Evolutionary conservation across 257 asterid genomes (phyloP).

Genomic region (Perilla frutescens): DNA sequence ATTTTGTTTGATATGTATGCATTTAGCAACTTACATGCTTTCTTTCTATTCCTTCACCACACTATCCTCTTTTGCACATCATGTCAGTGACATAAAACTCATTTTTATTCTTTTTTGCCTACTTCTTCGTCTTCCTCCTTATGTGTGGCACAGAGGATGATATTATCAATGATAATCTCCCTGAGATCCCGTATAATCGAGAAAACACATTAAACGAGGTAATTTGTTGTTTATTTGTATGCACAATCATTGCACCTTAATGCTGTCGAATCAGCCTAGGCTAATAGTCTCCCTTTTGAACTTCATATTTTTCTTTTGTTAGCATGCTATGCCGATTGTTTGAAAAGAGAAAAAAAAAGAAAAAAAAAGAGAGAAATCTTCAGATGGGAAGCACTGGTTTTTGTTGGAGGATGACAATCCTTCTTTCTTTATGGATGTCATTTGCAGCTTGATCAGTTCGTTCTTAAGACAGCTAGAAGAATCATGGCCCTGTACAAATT

Average conservation of each 20-base stretch:
- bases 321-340: background rate
- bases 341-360: background rate
- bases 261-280: constrained; percentile 12
- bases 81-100: constrained; percentile 7
- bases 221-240: constrained; percentile 30
- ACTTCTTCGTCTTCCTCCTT: background rate
- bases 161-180: constrained; percentile 35
- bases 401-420: background rate
- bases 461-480: constrained; percentile 13
- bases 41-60: background rate
- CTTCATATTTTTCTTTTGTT: background rate
- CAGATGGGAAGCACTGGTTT: background rate
- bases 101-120: background rate
- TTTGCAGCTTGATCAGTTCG: constrained; percentile 7
- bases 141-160: constrained; percentile 52
- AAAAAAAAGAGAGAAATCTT: background rate
- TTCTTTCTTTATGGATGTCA: constrained; percentile 24
- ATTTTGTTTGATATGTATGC: constrained; percentile 18
- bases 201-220: constrained; percentile 42
- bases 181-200: constrained; percentile 35
- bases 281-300: constrained; percentile 12
- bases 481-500: background rate
- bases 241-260: constrained; percentile 10
- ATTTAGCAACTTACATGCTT: constrained; percentile 6
- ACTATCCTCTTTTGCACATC: constrained; percentile 7